Evolutionary conservation across 164 flowering plant genomes (phyloP).

Genomic region (Berberis thunbergii): DNA sequence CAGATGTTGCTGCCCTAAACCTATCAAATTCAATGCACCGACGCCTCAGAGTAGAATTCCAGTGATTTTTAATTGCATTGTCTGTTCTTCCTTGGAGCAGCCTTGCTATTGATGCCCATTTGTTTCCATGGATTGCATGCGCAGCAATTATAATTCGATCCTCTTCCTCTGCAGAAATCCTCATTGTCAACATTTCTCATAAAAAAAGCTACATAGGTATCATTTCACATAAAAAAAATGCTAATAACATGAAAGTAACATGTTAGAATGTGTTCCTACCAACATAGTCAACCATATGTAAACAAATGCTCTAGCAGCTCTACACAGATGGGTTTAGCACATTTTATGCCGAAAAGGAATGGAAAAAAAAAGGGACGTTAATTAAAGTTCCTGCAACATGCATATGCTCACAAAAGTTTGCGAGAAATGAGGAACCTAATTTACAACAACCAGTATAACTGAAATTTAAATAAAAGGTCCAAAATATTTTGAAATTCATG

Average conservation of each 20-base stretch:
- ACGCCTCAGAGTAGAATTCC: conserved; percentile 87
- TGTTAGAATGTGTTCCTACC: too few species aligned
- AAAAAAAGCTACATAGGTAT: background rate
- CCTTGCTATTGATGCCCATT: conserved; percentile 84
- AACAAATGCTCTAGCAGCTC: too few species aligned
- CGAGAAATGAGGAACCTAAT: too few species aligned
- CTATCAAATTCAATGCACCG: conserved; percentile 31
- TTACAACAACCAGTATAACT: too few species aligned
- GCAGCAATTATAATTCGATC: conserved; percentile 61
- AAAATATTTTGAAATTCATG: too few species aligned
- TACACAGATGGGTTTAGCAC: too few species aligned
- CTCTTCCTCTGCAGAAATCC: conserved; percentile 63
- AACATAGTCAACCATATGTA: too few species aligned
- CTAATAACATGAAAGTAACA: background rate
- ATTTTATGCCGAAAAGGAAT: too few species aligned
- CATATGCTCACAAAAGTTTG: too few species aligned
- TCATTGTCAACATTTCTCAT: conserved; percentile 8
- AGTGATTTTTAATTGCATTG: conserved; percentile 88
- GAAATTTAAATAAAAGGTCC: too few species aligned
- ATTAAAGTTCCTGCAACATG: too few species aligned
- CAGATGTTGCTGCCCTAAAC: conserved; percentile 16
- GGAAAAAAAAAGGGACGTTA: too few species aligned
- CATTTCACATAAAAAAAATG: background rate
- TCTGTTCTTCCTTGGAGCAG: conserved; percentile 86
- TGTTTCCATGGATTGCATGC: conserved; percentile 85